Conservation (phyloP, 1,284 basidiomycete species). For the Marasmius oreades region DNA sequence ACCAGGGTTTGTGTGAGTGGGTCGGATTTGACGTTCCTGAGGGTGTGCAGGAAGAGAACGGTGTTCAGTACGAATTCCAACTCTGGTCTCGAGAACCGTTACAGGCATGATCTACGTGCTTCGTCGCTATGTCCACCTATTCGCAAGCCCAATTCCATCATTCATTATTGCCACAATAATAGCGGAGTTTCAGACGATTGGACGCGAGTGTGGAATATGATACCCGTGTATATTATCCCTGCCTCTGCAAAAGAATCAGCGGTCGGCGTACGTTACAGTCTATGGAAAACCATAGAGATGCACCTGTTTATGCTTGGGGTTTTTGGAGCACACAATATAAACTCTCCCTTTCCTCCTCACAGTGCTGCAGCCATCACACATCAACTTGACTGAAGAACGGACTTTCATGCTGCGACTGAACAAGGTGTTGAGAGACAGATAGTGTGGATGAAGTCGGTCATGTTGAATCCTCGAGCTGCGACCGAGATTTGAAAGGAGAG, state of each 20-base stretch:
- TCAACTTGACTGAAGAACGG: slow-evolving; percentile 87
- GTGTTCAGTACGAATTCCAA: slow-evolving; percentile 83
- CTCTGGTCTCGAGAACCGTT: slow-evolving; percentile 71
- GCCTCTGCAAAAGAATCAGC: slow-evolving; percentile 44
- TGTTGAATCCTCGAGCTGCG: slow-evolving; percentile 30
- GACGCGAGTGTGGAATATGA: not conserved
- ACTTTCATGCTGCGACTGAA: slow-evolving; percentile 91
- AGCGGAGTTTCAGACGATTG: not conserved
- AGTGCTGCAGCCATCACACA: slow-evolving; percentile 88
- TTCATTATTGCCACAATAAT: not conserved
- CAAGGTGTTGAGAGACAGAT: slow-evolving; percentile 28
- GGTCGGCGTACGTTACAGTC: not conserved
- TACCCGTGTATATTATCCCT: slow-evolving; percentile 39
- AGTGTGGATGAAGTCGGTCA: slow-evolving; percentile 18
- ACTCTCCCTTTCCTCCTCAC: slow-evolving; percentile 89
- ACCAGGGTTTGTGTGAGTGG: slow-evolving; percentile 70
- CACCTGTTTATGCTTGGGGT: slow-evolving; percentile 98
- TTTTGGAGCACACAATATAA: slow-evolving; percentile 91
- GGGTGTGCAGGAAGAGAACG: slow-evolving; percentile 79
- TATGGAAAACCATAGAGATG: slow-evolving; percentile 23
- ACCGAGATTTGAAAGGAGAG: slow-evolving; percentile 52
- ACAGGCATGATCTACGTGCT: not conserved
- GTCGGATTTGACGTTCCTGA: slow-evolving; percentile 74
- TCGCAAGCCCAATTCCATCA: not conserved
- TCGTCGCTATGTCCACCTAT: not conserved